phyloP scores from a whole-genome alignment of 805 yeast genomes.

The Maudiozyma barnettii region DNA sequence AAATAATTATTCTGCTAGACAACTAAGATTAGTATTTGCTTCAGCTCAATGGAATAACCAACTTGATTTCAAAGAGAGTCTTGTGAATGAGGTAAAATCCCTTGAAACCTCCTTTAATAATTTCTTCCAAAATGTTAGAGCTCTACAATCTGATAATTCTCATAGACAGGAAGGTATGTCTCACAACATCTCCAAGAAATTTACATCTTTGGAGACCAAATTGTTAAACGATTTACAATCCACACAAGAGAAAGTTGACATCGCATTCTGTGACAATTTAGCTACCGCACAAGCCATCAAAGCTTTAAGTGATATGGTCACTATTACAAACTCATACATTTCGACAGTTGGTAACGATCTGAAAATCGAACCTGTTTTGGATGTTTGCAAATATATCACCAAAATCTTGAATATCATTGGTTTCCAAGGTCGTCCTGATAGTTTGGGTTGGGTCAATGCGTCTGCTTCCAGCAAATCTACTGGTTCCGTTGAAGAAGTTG shows the following conservation, averaged over 20 bases:
- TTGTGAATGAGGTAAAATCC: conserved; percentile 67
- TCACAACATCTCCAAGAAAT: conserved; percentile 54
- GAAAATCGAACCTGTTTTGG: conserved; percentile 56
- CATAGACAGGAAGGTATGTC: conserved; percentile 32
- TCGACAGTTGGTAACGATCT: conserved; percentile 41
- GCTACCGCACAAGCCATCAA: conserved; percentile 70
- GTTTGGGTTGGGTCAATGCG: conserved; percentile 69
- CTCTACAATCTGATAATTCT: conserved; percentile 58
- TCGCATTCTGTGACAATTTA: conserved; percentile 81
- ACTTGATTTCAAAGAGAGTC: conserved; percentile 79
- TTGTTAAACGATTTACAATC: conserved; percentile 41
- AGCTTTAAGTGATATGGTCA: conserved; percentile 55
- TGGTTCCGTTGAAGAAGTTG: conserved; percentile 49
- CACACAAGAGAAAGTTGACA: conserved; percentile 54
- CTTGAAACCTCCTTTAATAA: conserved; percentile 67
- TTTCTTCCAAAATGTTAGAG: conserved; percentile 81
- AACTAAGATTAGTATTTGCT: conserved; percentile 84
- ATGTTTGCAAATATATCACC: conserved; percentile 59
- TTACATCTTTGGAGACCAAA: conserved; percentile 44
- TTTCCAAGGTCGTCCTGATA: conserved; percentile 57
- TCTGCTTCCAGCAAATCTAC: conserved; percentile 9
- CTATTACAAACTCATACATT: conserved; percentile 64
- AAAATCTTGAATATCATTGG: conserved; percentile 67
- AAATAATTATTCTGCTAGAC: conserved; percentile 59
- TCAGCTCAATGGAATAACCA: conserved; percentile 88